Percentiles rank a stretch among this genome's conserved stretches.
These are phyloP conservation scores for Schizosaccharomyces osmophilus DNA, from an alignment of 805 yeast species.

Conservation along the genomic window DNA sequence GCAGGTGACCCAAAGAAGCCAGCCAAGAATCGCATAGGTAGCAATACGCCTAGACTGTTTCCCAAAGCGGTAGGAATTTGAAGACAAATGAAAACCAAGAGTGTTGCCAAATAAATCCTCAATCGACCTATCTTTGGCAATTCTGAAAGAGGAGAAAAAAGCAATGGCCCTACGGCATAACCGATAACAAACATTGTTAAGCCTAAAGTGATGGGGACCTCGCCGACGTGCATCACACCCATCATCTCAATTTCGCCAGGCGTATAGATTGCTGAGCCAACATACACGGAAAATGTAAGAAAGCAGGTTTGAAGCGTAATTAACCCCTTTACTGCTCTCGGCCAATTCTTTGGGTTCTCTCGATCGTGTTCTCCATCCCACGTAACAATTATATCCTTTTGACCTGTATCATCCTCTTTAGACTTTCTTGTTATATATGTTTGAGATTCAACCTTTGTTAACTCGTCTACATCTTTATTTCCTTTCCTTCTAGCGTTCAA, in stretches of 20 bases:
- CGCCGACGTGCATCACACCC: constrained; percentile 22
- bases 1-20: constrained; percentile 36
- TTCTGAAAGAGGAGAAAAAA: constrained; percentile 36
- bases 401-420: not conserved
- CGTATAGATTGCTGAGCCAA: constrained; percentile 31
- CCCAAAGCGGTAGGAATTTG: constrained; percentile 32
- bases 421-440: too few species aligned
- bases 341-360: constrained; percentile 33
- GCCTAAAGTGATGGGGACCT: constrained; percentile 25
- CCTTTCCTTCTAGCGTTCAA: too few species aligned
- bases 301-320: constrained; percentile 20
- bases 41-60: constrained; percentile 24
- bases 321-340: constrained; percentile 17
- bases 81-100: constrained; percentile 23
- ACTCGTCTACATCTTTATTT: too few species aligned
- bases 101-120: constrained; percentile 22
- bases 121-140: constrained; percentile 29
- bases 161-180: constrained; percentile 35
- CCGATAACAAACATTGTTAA: constrained; percentile 33
- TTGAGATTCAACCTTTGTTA: too few species aligned
- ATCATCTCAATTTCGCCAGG: constrained; percentile 26
- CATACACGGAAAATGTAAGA: constrained; percentile 28
- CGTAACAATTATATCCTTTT: constrained; percentile 2
- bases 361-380: constrained; percentile 10
- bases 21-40: constrained; percentile 25